Evolutionary conservation across 2,329 filamentous ascomycete genomes (phyloP), one percentile per base, ranked within the genome.

Genomic region (Delphinella strobiligena): DNA sequence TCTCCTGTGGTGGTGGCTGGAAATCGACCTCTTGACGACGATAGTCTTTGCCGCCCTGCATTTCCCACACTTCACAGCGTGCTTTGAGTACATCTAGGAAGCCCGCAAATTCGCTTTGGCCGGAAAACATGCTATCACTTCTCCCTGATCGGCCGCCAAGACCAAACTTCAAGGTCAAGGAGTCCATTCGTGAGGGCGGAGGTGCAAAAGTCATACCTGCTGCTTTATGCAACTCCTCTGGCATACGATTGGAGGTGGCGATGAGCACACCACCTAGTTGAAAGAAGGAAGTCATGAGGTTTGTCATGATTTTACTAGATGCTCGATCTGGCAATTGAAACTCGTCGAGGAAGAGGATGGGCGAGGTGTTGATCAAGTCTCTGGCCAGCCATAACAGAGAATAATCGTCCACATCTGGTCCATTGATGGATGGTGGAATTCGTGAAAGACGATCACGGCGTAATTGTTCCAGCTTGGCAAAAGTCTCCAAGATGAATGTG

Each of bases 1-100:
- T 45, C 29, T 47, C 45, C 4, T 48, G 41, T 19, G 19, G 45
- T 34, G 53, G 48, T 5, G 53, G 47, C 9, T 50, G 37, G 19
- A 45, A 48, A 12, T 60, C 60, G 19, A 55, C 61, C 38, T 80
- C 75, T 37, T 70, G 62, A 48, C 83, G 67, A 67, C 82, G 49
- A 44, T 67, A 89, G 53, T 91, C 84, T 40, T 67, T 74, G 2
- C 72, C 71, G 1, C 82, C 78, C 48, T 85, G 80, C 73, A 89
- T 87, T 54, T 88, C 80, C 81, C 82, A 88, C 36, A 88, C 78
- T 50, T 89, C 82, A 53, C 84, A 89, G 40, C 83, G 69, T 8
- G 81, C 79, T 54, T 81, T 82, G 27, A 89, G 56, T 0, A 89
- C 77, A 32, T 87, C 79, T 8, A 89, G 62, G 46, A 91, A 89